Base-by-base conservation (phyloP, 257 asterid species). In the Schizonepeta tenuifolia region DNA sequence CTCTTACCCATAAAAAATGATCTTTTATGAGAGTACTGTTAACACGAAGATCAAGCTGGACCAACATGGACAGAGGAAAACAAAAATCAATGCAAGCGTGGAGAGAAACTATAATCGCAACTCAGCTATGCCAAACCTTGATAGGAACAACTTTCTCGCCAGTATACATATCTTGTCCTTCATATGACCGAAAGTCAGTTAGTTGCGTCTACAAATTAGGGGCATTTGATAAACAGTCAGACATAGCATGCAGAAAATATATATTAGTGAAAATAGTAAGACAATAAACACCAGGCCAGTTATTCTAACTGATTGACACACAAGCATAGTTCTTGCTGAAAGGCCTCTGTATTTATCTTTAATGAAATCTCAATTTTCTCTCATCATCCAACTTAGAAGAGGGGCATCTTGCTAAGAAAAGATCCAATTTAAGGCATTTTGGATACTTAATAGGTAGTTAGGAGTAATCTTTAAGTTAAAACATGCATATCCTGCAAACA, bases 151-250 rank as follows among this genome's bases (percentile, higher is more conserved):
- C 82, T 82, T 85, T 86, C 80, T 95, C 98, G 21, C 97, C 97
- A 55, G 93, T 87, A 80, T 86, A 83, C 99, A 95, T 95, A 76
- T 95, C 99, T 82, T 92, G 98, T 63, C 98, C 99, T 79, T 95
- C 98, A 71, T 87, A 88, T 11, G 98, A 88, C 70, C 99, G 86
- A 79, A 95, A 92, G 5, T 90, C 98, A 21, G 82, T 50, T 75
- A 95, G 81, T 73, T 95, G 99, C 18, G 92, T 79, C 98, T 95
- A 74, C 89, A 86, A 36, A 54, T 35, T 76, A 50, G 64, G 41
- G 77, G 35, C 69, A 78, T 36, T 70, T 40, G 43, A 73, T 74
- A 71, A 69, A 55, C 51, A 67, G 51, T 58, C 41, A 79, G 47
- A 41, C 67, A 65, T 15, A 76, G 33, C 62, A 60, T 46, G 60